Percentiles rank a stretch among this genome's conserved stretches.
phyloP scores from a whole-genome alignment of 805 yeast species.

The Candida cerambycidarum region DNA sequence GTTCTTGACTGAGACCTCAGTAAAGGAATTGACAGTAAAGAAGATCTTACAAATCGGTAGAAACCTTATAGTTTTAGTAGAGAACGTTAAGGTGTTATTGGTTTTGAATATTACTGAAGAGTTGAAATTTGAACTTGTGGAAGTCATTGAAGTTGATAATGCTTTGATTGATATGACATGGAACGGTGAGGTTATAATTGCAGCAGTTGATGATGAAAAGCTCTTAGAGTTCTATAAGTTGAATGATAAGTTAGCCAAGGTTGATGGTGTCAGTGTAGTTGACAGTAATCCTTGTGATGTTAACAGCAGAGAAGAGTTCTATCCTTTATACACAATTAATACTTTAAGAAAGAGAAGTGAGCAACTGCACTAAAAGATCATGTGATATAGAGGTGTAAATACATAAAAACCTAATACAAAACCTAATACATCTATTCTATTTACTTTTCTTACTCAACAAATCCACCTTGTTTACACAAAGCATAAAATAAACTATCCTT shows the following conservation, averaged over 20 bases:
- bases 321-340: conserved; percentile 50
- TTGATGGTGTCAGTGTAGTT: conserved; percentile 13
- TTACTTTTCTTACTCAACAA: conserved; percentile 30
- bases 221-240: conserved; percentile 15
- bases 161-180: conserved; percentile 30
- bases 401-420: too few species aligned
- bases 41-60: conserved; percentile 19
- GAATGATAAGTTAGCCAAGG: neutral
- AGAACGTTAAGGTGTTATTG: conserved; percentile 49
- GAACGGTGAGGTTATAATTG: conserved; percentile 23
- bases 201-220: conserved; percentile 27
- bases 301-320: conserved; percentile 35
- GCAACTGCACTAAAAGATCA: conserved; percentile 45
- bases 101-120: conserved; percentile 31
- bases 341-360: conserved; percentile 63
- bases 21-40: conserved; percentile 52
- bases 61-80: conserved; percentile 44
- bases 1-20: conserved; percentile 53
- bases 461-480: conserved; percentile 81
- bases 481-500: conserved; percentile 73
- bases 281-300: conserved; percentile 31
- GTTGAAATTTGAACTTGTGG: conserved; percentile 25
- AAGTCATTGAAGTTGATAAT: conserved; percentile 25
- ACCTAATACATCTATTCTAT: conserved; percentile 7
- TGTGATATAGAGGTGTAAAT: too few species aligned